phyloP scores from a whole-genome alignment of 2,329 filamentous ascomycete species.

The Fusarium concolor region DNA sequence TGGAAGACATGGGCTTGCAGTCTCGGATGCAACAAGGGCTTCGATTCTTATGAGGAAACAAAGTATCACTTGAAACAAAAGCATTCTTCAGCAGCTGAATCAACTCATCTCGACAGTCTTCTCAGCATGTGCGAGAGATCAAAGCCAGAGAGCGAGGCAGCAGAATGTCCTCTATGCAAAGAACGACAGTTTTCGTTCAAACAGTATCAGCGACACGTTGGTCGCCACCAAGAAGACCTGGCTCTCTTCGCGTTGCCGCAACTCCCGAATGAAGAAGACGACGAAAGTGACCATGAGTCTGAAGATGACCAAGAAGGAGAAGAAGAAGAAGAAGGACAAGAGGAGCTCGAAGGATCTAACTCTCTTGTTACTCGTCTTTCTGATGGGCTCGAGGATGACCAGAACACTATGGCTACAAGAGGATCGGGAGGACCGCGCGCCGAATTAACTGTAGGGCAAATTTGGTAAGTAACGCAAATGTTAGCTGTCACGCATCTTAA shows the following conservation, averaged over 20 bases:
- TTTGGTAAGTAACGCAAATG: no score
- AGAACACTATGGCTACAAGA: no score
- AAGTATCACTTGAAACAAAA: accelerated
- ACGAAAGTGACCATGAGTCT: accelerated
- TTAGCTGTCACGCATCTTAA: no score
- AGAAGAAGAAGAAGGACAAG: no score
- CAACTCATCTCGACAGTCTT: accelerated
- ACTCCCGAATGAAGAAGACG: not conserved
- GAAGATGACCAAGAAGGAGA: no score
- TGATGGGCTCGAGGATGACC: no score
- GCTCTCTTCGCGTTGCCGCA: not conserved
- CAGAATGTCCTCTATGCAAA: not conserved
- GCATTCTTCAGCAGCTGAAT: accelerated
- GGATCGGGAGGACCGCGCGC: no score
- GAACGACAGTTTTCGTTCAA: accelerated
- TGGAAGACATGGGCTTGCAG: not conserved
- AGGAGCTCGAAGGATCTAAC: no score
- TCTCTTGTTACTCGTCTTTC: no score
- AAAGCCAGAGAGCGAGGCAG: accelerated
- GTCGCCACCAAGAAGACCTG: conserved; percentile 9
- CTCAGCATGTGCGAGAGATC: not conserved
- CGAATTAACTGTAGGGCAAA: no score
- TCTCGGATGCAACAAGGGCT: not conserved
- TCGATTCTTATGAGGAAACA: accelerated
- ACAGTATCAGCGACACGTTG: not conserved